Evolutionary conservation across 106 monocot genomes (phyloP), one percentile per base, ranked within the genome.

Genomic region (Hemerocallis citrina): DNA sequence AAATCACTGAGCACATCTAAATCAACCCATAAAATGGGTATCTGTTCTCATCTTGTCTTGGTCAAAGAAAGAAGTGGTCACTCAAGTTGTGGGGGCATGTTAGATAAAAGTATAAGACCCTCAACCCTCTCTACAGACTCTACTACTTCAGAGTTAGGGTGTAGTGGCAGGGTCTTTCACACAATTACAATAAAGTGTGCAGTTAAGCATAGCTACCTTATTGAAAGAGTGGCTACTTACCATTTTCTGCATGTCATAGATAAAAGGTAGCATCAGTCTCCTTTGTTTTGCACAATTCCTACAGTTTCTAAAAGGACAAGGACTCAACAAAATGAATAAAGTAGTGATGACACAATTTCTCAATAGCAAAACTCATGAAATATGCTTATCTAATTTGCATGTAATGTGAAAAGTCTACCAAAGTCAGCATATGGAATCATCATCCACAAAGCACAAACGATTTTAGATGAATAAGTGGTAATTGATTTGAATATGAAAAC

Each of bases 401-500:
- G 9, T 15, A 42, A 14, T 6, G 42, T 47, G 47, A 47, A 47
- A 4, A 1, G 6, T 47, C 47, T 47, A 21, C 6, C 29, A 28
- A 52, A 52, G 29, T 0, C 10, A 12, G 14, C 11, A 2, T 52
- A 52, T 4, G 25, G 21, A 23, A 24, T 0, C 20, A 50, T 50
- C 49, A 5, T 50, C n/a, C 5, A 50, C 49, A 52, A 29, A 29
- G 14, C 12, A 15, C 29, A 29, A 8, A n/a, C n/a, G n/a, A n/a
- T n/a, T 6, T 38, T 5, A 38, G 37, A 11, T 33, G 17, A 56
- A 32, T 34, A 34, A 56, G 19, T 17, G 56, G 56, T 1, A 34
- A 56, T 23, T 56, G 34, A 56, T 56, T 34, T 33, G 17, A 34
- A 34, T n/a, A 56, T 9, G 38, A 61, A 38, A 16, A 67, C 74